These are phyloP conservation scores for Trypanosoma avium DNA, from an alignment of 208 protist genomes.

Conservation along the genomic window DNA sequence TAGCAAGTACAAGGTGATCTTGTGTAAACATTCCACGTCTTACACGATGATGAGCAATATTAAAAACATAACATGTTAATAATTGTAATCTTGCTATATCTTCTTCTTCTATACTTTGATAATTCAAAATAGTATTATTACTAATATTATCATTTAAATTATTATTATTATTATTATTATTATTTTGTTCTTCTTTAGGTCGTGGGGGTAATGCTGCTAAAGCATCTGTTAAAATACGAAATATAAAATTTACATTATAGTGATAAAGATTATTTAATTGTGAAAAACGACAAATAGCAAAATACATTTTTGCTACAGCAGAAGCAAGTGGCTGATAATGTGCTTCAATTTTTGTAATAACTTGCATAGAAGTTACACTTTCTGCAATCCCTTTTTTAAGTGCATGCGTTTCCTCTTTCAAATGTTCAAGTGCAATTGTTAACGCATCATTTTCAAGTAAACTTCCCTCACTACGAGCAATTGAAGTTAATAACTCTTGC, in stretches of 20 bases:
- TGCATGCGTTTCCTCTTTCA: constrained; percentile 92
- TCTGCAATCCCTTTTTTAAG: constrained; percentile 91
- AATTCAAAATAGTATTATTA: too few species aligned
- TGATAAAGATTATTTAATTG: constrained; percentile 97
- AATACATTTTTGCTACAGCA: constrained; percentile 93
- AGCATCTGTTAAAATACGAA: constrained; percentile 89
- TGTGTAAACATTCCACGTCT: constrained; percentile 93
- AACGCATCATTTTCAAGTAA: constrained; percentile 98
- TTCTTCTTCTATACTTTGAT: too few species aligned
- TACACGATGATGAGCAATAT: constrained; percentile 70
- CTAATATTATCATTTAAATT: too few species aligned
- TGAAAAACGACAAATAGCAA: constrained; percentile 92
- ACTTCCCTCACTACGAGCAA: constrained; percentile 93
- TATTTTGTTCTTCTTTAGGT: not conserved
- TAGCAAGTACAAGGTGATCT: constrained; percentile 93
- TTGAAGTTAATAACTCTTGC: constrained; percentile 94
- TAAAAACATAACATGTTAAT: constrained; percentile 69
- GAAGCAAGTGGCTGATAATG: constrained; percentile 94
- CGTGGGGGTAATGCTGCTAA: constrained; percentile 56
- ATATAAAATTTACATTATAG: constrained; percentile 96
- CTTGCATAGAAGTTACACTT: constrained; percentile 92
- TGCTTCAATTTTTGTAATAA: constrained; percentile 78
- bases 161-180: not conserved
- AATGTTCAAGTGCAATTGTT: constrained; percentile 91
- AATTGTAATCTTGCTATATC: constrained; percentile 35